Conservation (phyloP, 306 rosid genomes). For the Lathyrus aphaca region DNA sequence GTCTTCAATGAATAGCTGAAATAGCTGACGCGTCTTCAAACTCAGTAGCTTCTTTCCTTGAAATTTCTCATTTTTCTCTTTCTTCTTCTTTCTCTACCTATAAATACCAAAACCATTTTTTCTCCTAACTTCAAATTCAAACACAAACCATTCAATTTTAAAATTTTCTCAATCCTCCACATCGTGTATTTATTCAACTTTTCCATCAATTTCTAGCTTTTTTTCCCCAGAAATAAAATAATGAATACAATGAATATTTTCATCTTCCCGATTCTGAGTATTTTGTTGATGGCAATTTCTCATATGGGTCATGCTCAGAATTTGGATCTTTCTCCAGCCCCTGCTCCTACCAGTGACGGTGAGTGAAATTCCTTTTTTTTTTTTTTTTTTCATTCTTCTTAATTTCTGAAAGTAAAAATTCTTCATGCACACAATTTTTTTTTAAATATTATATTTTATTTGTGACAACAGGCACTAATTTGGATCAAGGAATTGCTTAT, state of each 20-base stretch:
- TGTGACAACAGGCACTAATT: background rate
- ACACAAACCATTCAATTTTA: background rate
- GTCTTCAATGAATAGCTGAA: background rate
- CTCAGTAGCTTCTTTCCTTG: background rate
- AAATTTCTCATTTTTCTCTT: background rate
- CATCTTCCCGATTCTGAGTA: slow-evolving; percentile 48
- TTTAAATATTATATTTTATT: no score
- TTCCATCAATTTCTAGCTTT: background rate
- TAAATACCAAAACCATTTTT: background rate
- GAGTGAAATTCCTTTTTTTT: background rate
- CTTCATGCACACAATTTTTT: no score
- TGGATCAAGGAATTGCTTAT: slow-evolving; percentile 78
- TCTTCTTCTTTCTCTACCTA: background rate
- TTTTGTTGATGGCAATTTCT: slow-evolving; percentile 49
- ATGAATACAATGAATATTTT: slow-evolving; percentile 43
- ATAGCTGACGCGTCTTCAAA: background rate
- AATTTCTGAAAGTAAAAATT: no score
- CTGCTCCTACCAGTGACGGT: slow-evolving; percentile 45
- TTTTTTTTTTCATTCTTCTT: no score
- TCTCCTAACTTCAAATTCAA: background rate
- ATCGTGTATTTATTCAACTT: background rate
- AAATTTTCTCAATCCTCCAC: background rate
- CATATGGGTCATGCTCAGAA: slow-evolving; percentile 49
- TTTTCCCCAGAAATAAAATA: background rate
- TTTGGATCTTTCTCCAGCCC: slow-evolving; percentile 51